phyloP scores from a whole-genome alignment of 371 early-diverging fungal genomes.

The Syncephalastrum monosporum region DNA sequence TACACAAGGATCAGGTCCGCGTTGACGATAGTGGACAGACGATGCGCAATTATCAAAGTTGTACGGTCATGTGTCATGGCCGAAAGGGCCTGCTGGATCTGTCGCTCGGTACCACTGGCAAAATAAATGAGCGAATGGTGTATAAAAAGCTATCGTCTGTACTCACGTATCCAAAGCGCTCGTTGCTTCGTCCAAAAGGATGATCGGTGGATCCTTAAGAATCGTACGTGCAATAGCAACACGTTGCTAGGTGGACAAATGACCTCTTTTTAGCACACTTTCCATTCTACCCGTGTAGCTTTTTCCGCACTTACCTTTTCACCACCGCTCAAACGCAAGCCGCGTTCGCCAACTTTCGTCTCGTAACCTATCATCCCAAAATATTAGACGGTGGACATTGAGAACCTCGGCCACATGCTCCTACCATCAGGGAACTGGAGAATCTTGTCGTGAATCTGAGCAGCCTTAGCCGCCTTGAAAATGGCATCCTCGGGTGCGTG shows the following conservation, averaged over 20 bases:
- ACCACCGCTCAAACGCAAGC: slow-evolving; percentile 87
- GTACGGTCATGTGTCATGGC: slow-evolving; percentile 79
- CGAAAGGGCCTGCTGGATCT: slow-evolving; percentile 70
- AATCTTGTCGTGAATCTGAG: slow-evolving; percentile 78
- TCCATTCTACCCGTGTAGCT: too few species aligned
- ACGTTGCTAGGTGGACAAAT: slow-evolving; percentile 34
- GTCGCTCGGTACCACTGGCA: slow-evolving; percentile 67
- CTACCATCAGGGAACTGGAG: slow-evolving; percentile 61
- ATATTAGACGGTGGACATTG: background rate
- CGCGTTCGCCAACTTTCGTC: slow-evolving; percentile 92
- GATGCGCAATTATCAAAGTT: slow-evolving; percentile 94
- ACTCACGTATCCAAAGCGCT: slow-evolving; percentile 58
- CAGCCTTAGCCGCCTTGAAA: slow-evolving; percentile 75
- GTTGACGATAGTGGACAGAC: slow-evolving; percentile 81
- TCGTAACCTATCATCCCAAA: slow-evolving; percentile 67
- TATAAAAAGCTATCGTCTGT: background rate
- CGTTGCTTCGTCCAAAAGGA: slow-evolving; percentile 79
- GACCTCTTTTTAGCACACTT: background rate
- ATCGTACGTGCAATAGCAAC: slow-evolving; percentile 90
- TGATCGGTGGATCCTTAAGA: slow-evolving; percentile 73
- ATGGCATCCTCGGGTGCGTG: slow-evolving; percentile 68
- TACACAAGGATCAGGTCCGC: slow-evolving; percentile 76
- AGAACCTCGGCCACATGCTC: background rate
- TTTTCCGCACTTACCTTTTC: slow-evolving; percentile 74
- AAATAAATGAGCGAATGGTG: background rate